A percentile compares a stretch with the other conserved stretches of the same genome.
These are phyloP conservation scores for Toxicodendron radicans DNA, from an alignment of 345 rosid species.

Conservation along the genomic window DNA sequence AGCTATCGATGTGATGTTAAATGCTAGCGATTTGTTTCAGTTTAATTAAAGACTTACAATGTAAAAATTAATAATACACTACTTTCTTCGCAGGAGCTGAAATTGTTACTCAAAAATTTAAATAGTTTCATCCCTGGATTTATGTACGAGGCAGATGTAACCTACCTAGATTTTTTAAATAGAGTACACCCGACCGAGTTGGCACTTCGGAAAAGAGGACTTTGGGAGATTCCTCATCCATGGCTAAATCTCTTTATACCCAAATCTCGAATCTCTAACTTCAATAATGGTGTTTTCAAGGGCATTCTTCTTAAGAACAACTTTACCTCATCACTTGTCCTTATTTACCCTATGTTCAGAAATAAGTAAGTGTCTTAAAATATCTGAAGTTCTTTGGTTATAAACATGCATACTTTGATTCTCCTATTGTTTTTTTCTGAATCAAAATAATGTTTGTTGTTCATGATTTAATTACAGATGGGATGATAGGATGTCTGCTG, in stretches of 20 bases:
- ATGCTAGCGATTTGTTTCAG: too few species aligned
- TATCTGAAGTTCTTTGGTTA: not conserved
- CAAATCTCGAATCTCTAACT: conserved; percentile 31
- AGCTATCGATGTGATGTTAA: too few species aligned
- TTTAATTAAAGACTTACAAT: not conserved
- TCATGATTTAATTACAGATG: conserved; percentile 24
- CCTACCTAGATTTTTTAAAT: conserved; percentile 34
- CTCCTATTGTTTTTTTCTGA: not conserved
- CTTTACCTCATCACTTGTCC: conserved; percentile 36
- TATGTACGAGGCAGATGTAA: conserved; percentile 25
- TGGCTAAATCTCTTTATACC: conserved; percentile 52
- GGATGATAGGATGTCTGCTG: conserved; percentile 41
- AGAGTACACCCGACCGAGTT: conserved; percentile 35
- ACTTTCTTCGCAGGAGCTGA: not conserved
- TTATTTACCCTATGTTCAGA: conserved; percentile 35
- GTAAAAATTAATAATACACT: not conserved
- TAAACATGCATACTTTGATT: not conserved
- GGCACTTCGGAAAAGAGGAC: conserved; percentile 30
- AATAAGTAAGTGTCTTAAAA: conserved; percentile 30
- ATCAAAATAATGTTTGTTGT: too few species aligned
- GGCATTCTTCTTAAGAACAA: conserved; percentile 41
- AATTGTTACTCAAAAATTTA: not conserved
- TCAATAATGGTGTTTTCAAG: conserved; percentile 37
- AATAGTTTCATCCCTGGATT: conserved; percentile 20
- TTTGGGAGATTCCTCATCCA: conserved; percentile 51